Percentiles rank a stretch among this genome's conserved stretches.
phyloP scores from a whole-genome alignment of 2,329 filamentous ascomycete species.

The Fulvia fulva region DNA sequence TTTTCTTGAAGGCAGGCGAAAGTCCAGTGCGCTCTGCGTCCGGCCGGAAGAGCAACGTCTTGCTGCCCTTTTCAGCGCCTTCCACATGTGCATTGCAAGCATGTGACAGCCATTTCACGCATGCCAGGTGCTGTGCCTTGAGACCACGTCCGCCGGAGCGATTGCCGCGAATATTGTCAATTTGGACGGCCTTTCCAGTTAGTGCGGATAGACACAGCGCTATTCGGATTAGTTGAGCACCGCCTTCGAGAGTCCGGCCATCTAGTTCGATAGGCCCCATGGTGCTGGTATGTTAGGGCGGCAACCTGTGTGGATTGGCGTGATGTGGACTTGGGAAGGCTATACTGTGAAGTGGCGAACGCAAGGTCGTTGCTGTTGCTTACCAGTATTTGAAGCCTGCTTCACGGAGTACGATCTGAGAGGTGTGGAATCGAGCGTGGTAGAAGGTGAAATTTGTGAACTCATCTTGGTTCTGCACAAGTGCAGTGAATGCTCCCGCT shows the following conservation, averaged over 20 bases:
- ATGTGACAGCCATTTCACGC: constrained; percentile 50
- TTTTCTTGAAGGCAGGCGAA: constrained; percentile 22
- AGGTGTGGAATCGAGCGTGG: no score
- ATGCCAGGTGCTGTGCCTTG: constrained; percentile 55
- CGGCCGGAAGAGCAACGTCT: constrained; percentile 40
- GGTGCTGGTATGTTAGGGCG: no score
- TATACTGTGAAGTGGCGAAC: background rate
- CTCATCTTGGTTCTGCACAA: background rate
- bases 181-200: constrained; percentile 47
- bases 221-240: constrained; percentile 58
- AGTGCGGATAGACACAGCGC: constrained; percentile 54
- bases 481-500: background rate
- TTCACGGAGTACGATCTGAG: no score
- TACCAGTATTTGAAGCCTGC: no score
- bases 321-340: no score
- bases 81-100: constrained; percentile 44
- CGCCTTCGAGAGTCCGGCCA: constrained; percentile 58
- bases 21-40: constrained; percentile 5
- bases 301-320: no score
- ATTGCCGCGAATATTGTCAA: constrained; percentile 54
- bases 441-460: no score
- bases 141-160: constrained; percentile 51
- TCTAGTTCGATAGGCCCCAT: constrained; percentile 28
- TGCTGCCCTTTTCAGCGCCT: constrained; percentile 43
- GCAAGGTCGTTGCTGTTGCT: no score